Evolutionary conservation across 140 eudicot genomes (phyloP), one percentile per base, ranked within the genome.

Genomic region (Oenanthe javanica): DNA sequence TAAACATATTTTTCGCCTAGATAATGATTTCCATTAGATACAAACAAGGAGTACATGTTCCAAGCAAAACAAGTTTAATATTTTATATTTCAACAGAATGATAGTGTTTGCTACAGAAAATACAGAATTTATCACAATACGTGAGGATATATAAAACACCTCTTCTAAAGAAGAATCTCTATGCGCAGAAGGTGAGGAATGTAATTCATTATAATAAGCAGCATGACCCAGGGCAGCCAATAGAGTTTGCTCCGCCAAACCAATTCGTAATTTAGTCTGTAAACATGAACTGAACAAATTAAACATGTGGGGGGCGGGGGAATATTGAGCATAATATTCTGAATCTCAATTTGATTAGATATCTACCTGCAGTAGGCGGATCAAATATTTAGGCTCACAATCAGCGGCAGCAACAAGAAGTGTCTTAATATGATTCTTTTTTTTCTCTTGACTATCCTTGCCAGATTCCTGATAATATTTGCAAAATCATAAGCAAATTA

Each of bases 391-490:
- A 82, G 98, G 96, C 79, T 94, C 98, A 81, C 96, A 94, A 47
- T 94, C 95, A 36, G 96, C 90, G 81, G 95, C 96, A 47, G 98
- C 96, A 74, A 94, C 97, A 85, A 94, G 86, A 76, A 94, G 93
- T 77, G 87, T 87, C 88, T 94, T 92, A 13, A 94, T 92, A 83
- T 83, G 91, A 79, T 90, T 92, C 91, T 88, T 94, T 84, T 92
- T n/a, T 90, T 88, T 94, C 82, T 92, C 96, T 80, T 90, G 96
- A 86, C 97, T 90, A 57, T 87, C 92, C 77, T 93, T 91, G 4
- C 98, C 98, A 73, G 97, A 91, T 80, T 92, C 95, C 97, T 93
- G 77, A 81, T n/a, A 78, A 66, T 54, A 85, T 23, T 74, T 61
- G 36, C 75, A 40, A 36, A 77, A 64, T 55, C 18, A 5, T 48